A percentile compares a stretch with the other conserved stretches of the same genome.
These are phyloP conservation scores for Fusarium papillatum DNA, from an alignment of 2,329 filamentous ascomycete genomes.

Conservation along the genomic window DNA sequence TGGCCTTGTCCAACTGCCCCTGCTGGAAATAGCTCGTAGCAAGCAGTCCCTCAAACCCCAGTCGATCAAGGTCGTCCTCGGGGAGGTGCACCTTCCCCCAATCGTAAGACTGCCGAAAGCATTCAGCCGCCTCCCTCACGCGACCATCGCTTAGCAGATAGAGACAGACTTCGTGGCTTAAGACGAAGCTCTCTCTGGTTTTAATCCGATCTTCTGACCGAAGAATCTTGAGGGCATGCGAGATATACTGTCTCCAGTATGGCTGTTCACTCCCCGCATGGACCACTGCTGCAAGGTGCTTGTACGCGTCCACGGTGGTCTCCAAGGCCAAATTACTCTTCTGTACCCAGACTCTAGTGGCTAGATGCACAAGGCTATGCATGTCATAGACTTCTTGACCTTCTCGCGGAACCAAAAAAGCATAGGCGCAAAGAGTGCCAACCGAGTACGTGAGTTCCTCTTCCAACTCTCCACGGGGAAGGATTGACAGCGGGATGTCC, in stretches of 20 bases:
- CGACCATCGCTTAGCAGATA: not conserved
- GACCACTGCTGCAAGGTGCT: not conserved
- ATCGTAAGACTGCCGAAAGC: not conserved
- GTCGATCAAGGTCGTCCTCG: not conserved
- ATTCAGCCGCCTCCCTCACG: not conserved
- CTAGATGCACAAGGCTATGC: slow-evolving; percentile 1
- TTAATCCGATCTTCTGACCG: not conserved
- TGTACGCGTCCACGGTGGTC: not conserved
- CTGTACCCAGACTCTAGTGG: not conserved
- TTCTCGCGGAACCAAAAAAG: not conserved
- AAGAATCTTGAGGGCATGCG: not conserved
- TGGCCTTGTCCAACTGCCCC: not conserved
- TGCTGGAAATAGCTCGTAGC: rapidly evolving
- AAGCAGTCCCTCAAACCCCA: not conserved
- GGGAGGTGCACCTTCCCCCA: not conserved
- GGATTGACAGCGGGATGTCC: not conserved
- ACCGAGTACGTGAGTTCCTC: not conserved
- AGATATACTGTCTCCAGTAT: not conserved
- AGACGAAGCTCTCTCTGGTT: not conserved
- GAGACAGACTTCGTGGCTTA: not conserved
- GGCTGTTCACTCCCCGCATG: not conserved
- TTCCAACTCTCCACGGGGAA: not conserved
- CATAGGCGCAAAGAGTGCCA: not conserved
- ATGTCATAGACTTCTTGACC: not conserved
- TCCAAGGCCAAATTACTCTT: rapidly evolving